Evolutionary conservation across 352 stramenopile species (phyloP), one percentile per base, ranked within the genome.

Genomic region (Globisporangium perplexum): DNA sequence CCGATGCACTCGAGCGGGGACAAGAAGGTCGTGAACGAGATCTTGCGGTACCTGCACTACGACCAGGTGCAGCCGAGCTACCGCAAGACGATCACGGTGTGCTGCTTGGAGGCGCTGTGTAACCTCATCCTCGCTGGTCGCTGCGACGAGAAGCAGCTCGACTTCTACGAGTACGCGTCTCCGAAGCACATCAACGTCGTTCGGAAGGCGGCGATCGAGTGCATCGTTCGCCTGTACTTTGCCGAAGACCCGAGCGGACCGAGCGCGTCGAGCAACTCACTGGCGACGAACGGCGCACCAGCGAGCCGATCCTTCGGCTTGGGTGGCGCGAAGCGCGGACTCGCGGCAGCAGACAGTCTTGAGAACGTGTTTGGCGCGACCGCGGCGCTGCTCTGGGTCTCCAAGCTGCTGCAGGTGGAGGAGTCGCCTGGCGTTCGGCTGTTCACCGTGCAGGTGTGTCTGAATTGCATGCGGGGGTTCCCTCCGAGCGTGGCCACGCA

Each of bases 21-120:
- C 47, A 59, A 59, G 23, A 57, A 72, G 22, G 72, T 92, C 2
- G 77, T 90, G 28, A 66, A 68, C 28, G 81, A 93, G 50, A 92
- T 92, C 26, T 45, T 90, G 38, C 72, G 83, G 2, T 90, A 90
- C 50, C 48, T 93, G 52, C 75, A 92, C 56, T 93, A 93, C 52
- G 83, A 93, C 57, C 77, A 91, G 52, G 79, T 93, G 7, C 77
- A 91, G 57, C 81, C 83, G 12, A 93, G 83, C 57, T 88, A 90
- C 57, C 72, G 75, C 58, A 86, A 88, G 53, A 92, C 77, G 2
- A 75, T 92, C 48, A 93, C 81, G 0, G 77, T 92, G 31, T 91
- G 81, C 64, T 91, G 81, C 51, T 58, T 93, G 7, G 81, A 93
- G 31, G 83, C 81, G 12, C 51, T 93, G 49, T 93, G 83, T 46